A percentile compares a stretch with the other conserved stretches of the same genome.
phyloP scores from a whole-genome alignment of 1,284 basidiomycete genomes.

The Pseudozyma flocculosa region DNA sequence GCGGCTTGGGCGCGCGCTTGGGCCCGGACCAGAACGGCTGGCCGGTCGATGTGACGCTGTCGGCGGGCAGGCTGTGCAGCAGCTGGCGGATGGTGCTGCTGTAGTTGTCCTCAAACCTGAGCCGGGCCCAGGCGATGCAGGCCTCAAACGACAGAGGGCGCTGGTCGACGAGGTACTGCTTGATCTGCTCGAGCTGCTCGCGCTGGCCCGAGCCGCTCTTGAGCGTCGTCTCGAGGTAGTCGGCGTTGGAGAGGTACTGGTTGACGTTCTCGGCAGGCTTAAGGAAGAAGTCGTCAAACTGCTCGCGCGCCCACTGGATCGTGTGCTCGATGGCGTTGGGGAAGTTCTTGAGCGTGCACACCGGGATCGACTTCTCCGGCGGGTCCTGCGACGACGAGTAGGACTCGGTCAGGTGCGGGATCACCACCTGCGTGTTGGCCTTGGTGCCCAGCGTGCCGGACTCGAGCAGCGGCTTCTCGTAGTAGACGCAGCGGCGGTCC shows the following conservation, averaged over 20 bases:
- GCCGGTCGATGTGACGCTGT: constrained; percentile 81
- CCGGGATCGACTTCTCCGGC: constrained; percentile 95
- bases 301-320: constrained; percentile 89
- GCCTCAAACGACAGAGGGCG: constrained; percentile 95
- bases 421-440: constrained; percentile 94
- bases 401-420: constrained; percentile 93
- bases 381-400: constrained; percentile 99
- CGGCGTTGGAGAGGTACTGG: constrained; percentile 92
- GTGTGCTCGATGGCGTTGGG: constrained; percentile 98
- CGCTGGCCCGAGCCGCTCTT: constrained; percentile 62
- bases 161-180: constrained; percentile 84
- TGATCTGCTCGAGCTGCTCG: constrained; percentile 80
- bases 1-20: constrained; percentile 92
- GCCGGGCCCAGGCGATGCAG: constrained; percentile 93
- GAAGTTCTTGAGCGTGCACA: constrained; percentile 99
- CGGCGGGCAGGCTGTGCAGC: constrained; percentile 89
- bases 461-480: constrained; percentile 92
- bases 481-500: constrained; percentile 98
- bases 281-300: constrained; percentile 90
- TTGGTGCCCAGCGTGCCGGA: constrained; percentile 98
- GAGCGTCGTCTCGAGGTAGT: constrained; percentile 89
- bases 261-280: constrained; percentile 94
- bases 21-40: constrained; percentile 79
- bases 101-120: constrained; percentile 94
- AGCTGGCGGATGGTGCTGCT: constrained; percentile 92